Percentiles rank a stretch among this genome's conserved stretches.
phyloP scores from a whole-genome alignment of 2,329 filamentous ascomycete genomes.

The Xylaria arbuscula region DNA sequence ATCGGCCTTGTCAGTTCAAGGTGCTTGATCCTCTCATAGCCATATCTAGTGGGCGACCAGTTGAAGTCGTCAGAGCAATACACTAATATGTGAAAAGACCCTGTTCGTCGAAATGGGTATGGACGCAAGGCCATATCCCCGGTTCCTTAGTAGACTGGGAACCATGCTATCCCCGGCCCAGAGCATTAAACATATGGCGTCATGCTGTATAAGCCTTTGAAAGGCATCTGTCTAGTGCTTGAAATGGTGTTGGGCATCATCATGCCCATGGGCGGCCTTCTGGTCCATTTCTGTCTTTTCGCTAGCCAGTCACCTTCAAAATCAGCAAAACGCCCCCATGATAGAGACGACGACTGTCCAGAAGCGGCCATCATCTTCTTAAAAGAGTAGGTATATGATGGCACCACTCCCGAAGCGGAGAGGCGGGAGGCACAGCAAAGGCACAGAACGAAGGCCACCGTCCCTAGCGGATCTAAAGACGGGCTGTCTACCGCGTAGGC shows the following conservation, averaged over 20 bases:
- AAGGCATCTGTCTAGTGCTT: background rate
- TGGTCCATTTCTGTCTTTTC: background rate
- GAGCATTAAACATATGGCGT: background rate
- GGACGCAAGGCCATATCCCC: background rate
- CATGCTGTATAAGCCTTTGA: background rate
- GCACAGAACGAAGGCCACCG: background rate
- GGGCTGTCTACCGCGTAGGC: background rate
- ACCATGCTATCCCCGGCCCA: background rate
- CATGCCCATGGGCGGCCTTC: background rate
- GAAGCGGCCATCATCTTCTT: background rate
- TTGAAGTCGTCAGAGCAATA: background rate
- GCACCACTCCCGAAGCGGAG: background rate
- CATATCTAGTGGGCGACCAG: background rate
- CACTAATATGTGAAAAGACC: background rate
- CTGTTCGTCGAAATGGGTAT: background rate
- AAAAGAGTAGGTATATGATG: background rate
- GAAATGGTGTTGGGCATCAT: background rate
- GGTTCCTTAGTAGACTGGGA: background rate
- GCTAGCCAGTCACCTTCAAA: background rate
- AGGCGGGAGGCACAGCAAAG: background rate
- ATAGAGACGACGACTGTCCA: background rate
- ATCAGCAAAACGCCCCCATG: background rate
- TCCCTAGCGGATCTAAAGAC: background rate
- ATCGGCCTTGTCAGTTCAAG: background rate
- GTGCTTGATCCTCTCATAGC: background rate